phyloP scores from a whole-genome alignment of 768 basidiomycete species.

The Gymnopilus junonius region DNA sequence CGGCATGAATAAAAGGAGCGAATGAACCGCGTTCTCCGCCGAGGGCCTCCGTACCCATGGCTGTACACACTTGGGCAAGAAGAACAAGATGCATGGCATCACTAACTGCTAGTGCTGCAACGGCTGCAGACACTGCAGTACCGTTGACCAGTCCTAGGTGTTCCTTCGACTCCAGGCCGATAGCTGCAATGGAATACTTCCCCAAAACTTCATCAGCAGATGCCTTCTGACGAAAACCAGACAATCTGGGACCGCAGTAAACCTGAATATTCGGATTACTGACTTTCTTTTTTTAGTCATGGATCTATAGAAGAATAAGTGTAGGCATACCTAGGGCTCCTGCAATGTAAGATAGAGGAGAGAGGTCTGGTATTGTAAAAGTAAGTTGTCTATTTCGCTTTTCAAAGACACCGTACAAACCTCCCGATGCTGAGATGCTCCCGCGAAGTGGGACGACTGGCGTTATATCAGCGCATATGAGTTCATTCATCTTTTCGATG shows the following conservation, averaged over 20 bases:
- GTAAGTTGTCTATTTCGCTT: too few relatives aligned
- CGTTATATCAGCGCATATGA: conserved; percentile 66
- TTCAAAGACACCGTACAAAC: too few relatives aligned
- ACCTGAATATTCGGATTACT: conserved; percentile 70
- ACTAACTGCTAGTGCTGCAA: conserved; percentile 71
- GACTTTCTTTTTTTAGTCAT: conserved; percentile 24
- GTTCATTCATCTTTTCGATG: conserved; percentile 68
- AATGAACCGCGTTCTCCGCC: conserved; percentile 67
- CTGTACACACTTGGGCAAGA: conserved; percentile 73
- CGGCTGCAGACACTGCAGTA: conserved; percentile 75
- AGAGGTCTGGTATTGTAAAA: conserved; percentile 39
- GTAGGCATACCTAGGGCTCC: conserved; percentile 60
- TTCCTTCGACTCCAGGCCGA: conserved; percentile 67
- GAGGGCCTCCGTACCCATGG: conserved; percentile 81
- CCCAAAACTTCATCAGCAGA: conserved; percentile 56
- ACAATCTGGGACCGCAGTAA: conserved; percentile 56
- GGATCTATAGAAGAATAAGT: neutral
- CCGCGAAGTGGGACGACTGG: conserved; percentile 82
- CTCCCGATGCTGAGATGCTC: conserved; percentile 82
- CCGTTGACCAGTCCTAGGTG: conserved; percentile 76
- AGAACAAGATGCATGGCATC: conserved; percentile 70
- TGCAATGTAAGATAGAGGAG: conserved; percentile 65
- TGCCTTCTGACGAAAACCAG: conserved; percentile 53
- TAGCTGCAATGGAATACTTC: conserved; percentile 57
- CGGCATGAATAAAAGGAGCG: conserved; percentile 73